These are phyloP conservation scores for Aspergillus viridinutans DNA, from an alignment of 2,329 filamentous ascomycete genomes.

Conservation along the genomic window DNA sequence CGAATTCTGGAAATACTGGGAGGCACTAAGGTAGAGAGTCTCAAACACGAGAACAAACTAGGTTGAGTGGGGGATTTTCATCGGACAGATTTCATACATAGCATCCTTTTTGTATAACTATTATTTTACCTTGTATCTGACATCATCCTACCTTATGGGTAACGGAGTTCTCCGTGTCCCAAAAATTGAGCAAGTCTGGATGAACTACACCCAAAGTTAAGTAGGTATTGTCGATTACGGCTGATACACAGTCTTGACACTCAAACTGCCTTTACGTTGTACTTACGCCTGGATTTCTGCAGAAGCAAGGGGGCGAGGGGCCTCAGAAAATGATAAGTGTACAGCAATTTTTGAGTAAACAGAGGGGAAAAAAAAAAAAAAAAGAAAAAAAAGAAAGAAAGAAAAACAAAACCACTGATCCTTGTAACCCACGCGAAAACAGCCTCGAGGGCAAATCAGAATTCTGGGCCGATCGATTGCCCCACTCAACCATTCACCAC, in stretches of 20 bases:
- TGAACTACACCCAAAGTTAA: neutral
- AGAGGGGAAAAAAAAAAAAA: neutral
- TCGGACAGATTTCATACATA: neutral
- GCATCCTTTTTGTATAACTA: too few relatives aligned
- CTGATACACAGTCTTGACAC: neutral
- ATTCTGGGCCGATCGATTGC: neutral
- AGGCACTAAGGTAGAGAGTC: too few relatives aligned
- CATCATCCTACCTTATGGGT: neutral
- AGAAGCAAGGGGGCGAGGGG: constrained; percentile 7
- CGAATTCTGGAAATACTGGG: neutral
- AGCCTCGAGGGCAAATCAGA: neutral
- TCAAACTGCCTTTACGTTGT: neutral
- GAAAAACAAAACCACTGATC: constrained; percentile 9
- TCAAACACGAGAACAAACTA: neutral
- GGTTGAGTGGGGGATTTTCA: neutral
- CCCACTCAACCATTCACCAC: neutral
- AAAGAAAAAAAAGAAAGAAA: too few relatives aligned
- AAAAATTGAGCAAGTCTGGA: neutral
- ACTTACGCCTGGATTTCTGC: neutral
- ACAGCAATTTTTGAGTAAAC: neutral
- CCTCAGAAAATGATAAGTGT: neutral
- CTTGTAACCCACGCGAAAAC: constrained; percentile 18
- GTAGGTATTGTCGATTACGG: neutral
- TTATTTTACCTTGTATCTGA: neutral
- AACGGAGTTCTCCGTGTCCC: neutral